Evolutionary conservation across 2,329 filamentous ascomycete species (phyloP).

Genomic region (Seiridium cupressi): DNA sequence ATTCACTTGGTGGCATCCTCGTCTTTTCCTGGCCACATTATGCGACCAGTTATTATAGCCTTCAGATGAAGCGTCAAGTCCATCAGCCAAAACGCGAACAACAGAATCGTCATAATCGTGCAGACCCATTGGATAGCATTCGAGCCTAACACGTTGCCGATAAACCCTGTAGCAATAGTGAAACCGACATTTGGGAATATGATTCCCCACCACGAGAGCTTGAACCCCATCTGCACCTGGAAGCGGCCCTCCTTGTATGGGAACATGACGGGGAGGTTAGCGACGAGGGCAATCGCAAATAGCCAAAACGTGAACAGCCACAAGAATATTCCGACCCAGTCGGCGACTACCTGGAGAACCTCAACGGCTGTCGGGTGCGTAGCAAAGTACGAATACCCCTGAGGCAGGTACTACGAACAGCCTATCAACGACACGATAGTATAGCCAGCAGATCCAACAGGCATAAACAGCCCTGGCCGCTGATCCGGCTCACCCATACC

Average conservation of each 20-base stretch:
- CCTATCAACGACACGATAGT: slow-evolving; percentile 15
- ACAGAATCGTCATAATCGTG: slow-evolving; percentile 12
- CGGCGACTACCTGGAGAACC: slow-evolving; percentile 7
- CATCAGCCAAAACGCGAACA: slow-evolving; percentile 23
- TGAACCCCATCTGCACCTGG: slow-evolving; percentile 13
- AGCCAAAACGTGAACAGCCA: slow-evolving; percentile 16
- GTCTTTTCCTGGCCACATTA: slow-evolving; percentile 33
- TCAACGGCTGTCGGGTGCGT: slow-evolving; percentile 4
- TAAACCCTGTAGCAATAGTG: slow-evolving; percentile 14
- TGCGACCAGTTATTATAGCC: slow-evolving; percentile 24
- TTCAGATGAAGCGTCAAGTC: slow-evolving; percentile 23
- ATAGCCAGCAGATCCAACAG: slow-evolving; percentile 38
- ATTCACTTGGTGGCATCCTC: slow-evolving; percentile 18
- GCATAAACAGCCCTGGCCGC: slow-evolving; percentile 63
- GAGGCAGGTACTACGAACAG: slow-evolving; percentile 11
- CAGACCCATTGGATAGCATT: slow-evolving; percentile 14
- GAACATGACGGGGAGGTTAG: not conserved
- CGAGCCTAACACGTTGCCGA: not conserved
- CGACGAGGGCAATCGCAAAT: slow-evolving; percentile 13
- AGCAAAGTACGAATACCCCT: slow-evolving; percentile 12
- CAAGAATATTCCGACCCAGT: slow-evolving; percentile 11
- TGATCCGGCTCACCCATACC: slow-evolving; percentile 48
- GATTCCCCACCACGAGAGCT: slow-evolving; percentile 17
- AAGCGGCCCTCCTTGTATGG: not conserved
- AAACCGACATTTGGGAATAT: slow-evolving; percentile 10